A percentile compares a stretch with the other conserved stretches of the same genome.
These are phyloP conservation scores for Mimosa pudica DNA, from an alignment of 306 rosid genomes.

Conservation along the genomic window DNA sequence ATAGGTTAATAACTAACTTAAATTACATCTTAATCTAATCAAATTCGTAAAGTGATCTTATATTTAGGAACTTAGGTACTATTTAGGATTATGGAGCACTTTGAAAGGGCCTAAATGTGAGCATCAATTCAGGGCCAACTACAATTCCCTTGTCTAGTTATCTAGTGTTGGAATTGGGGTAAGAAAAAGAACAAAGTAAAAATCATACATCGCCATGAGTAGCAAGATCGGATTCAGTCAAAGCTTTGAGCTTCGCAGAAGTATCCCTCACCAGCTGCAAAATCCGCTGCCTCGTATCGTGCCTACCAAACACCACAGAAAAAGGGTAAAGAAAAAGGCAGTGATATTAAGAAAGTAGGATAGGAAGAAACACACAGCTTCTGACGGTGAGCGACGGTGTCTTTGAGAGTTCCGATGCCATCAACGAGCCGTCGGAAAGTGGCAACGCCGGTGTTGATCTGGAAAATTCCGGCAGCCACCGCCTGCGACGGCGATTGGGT, in stretches of 20 bases:
- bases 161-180: not conserved
- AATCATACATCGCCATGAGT: constrained; percentile 43
- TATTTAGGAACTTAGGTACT: no score
- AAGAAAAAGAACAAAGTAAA: not conserved
- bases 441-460: constrained; percentile 79
- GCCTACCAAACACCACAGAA: constrained; percentile 42
- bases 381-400: constrained; percentile 70
- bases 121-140: constrained; percentile 4
- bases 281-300: constrained; percentile 66
- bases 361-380: constrained; percentile 55
- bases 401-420: constrained; percentile 70
- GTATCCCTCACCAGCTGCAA: constrained; percentile 73
- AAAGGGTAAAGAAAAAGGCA: not conserved
- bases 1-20: no score
- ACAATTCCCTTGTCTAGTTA: not conserved
- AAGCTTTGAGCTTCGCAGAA: constrained; percentile 70
- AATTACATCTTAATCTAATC: no score
- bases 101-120: not conserved
- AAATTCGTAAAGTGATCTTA: no score
- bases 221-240: constrained; percentile 53
- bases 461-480: constrained; percentile 74
- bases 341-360: not conserved
- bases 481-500: constrained; percentile 55
- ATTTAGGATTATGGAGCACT: not conserved
- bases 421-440: constrained; percentile 76